phyloP scores from a whole-genome alignment of 257 asterid species.

The Avicennia marina region DNA sequence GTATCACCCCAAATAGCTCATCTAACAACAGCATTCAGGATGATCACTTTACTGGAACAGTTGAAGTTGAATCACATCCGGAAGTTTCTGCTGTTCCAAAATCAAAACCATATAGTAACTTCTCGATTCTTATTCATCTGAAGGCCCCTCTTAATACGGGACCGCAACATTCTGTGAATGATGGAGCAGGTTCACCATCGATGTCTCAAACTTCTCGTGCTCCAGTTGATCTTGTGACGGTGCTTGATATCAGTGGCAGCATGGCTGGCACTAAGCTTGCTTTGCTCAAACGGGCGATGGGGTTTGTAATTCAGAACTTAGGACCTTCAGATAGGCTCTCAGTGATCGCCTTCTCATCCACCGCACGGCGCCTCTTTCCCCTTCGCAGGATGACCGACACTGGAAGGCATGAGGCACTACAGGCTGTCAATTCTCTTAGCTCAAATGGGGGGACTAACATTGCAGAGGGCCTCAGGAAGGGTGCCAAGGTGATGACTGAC shows the following conservation, averaged over 20 bases:
- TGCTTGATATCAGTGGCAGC: conserved; percentile 96
- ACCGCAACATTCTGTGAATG: conserved; percentile 17
- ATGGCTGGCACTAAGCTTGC: conserved; percentile 97
- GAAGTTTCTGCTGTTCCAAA: conserved; percentile 69
- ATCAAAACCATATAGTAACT: conserved; percentile 34
- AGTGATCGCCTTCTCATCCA: conserved; percentile 78
- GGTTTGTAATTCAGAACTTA: conserved; percentile 74
- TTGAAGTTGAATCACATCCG: conserved; percentile 51
- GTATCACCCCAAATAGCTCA: conserved; percentile 11
- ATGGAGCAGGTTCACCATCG: conserved; percentile 24
- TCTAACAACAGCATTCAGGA: conserved; percentile 13
- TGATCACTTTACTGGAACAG: conserved; percentile 16
- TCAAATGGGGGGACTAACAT: conserved; percentile 92
- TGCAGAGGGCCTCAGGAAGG: conserved; percentile 66
- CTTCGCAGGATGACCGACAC: conserved; percentile 66
- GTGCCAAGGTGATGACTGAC: conserved; percentile 69
- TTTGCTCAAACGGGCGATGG: conserved; percentile 86
- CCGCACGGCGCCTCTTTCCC: conserved; percentile 81
- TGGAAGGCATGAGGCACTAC: conserved; percentile 69
- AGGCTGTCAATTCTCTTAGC: conserved; percentile 74
- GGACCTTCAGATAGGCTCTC: conserved; percentile 89
- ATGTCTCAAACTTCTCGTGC: conserved; percentile 48
- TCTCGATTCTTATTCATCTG: conserved; percentile 62
- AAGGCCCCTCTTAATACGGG: conserved; percentile 54
- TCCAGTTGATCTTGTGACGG: conserved; percentile 79